Percentiles rank a stretch among this genome's conserved stretches.
These are phyloP conservation scores for Fusarium drepaniforme DNA, from an alignment of 2,329 filamentous ascomycete species.

Conservation along the genomic window DNA sequence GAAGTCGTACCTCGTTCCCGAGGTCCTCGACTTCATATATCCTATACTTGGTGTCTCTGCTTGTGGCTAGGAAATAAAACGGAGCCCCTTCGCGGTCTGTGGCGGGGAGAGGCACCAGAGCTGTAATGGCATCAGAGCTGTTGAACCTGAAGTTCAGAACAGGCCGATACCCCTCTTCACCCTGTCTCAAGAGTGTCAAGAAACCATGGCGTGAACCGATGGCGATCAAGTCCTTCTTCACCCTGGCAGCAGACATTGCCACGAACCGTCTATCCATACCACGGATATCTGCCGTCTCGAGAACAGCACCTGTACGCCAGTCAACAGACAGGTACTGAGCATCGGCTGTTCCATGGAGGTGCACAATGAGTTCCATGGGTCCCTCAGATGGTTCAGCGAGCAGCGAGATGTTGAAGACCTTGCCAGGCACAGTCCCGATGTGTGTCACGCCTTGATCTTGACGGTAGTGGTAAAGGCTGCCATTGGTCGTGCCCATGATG, in stretches of 20 bases:
- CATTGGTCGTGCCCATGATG: slow-evolving; percentile 62
- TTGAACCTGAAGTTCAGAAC: slow-evolving; percentile 54
- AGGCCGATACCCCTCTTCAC: slow-evolving; percentile 44
- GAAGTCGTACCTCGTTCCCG: slow-evolving; percentile 44
- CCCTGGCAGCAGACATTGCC: slow-evolving; percentile 59
- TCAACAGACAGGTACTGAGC: slow-evolving; percentile 59
- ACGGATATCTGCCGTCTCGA: slow-evolving; percentile 47
- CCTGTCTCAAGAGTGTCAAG: slow-evolving; percentile 51
- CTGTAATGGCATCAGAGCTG: slow-evolving; percentile 76
- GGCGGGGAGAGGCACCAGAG: slow-evolving; percentile 64
- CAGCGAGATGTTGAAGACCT: slow-evolving; percentile 64
- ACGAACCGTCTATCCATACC: slow-evolving; percentile 63
- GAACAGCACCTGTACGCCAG: slow-evolving; percentile 43
- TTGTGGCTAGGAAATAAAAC: slow-evolving; percentile 74
- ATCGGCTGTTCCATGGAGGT: slow-evolving; percentile 59
- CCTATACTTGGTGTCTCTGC: slow-evolving; percentile 81
- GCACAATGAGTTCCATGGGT: slow-evolving; percentile 55
- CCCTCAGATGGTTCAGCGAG: slow-evolving; percentile 41
- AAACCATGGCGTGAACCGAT: slow-evolving; percentile 68
- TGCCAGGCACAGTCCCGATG: slow-evolving; percentile 57
- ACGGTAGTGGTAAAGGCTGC: slow-evolving; percentile 60
- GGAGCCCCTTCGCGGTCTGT: slow-evolving; percentile 27
- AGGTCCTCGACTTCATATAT: slow-evolving; percentile 63
- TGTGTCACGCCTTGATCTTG: slow-evolving; percentile 46
- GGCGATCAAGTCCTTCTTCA: slow-evolving; percentile 56